These are phyloP conservation scores for Myrica gale DNA, from an alignment of 306 rosid genomes.

Conservation along the genomic window DNA sequence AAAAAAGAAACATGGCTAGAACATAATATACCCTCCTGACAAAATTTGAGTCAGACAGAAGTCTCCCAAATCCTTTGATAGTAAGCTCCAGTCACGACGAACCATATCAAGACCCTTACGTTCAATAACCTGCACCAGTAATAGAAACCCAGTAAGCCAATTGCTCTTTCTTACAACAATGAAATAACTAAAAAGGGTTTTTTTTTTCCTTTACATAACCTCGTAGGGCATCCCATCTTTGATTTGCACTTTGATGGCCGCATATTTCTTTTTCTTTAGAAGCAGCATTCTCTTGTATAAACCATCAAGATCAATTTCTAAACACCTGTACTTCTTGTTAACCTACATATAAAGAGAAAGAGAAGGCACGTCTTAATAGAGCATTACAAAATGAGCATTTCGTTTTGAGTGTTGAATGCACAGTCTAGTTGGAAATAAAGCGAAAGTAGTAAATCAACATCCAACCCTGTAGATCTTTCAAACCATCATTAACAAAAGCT, in stretches of 20 bases:
- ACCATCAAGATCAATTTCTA: conserved; percentile 96
- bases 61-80: conserved; percentile 92
- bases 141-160: conserved; percentile 19
- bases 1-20: background rate
- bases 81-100: conserved; percentile 94
- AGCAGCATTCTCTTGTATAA: conserved; percentile 96
- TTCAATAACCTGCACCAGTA: conserved; percentile 68
- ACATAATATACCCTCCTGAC: conserved; percentile 79
- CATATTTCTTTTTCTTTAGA: conserved; percentile 94
- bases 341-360: conserved; percentile 52
- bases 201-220: conserved; percentile 39
- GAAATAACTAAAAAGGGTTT: conserved; percentile 6
- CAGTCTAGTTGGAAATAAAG: conserved; percentile 2
- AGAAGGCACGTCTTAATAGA: conserved; percentile 23
- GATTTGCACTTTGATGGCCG: conserved; percentile 81
- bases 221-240: conserved; percentile 69
- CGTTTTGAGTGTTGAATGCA: conserved; percentile 2
- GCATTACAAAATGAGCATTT: conserved; percentile 20
- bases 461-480: background rate
- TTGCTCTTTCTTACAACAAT: conserved; percentile 23
- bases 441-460: background rate
- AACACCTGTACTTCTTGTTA: conserved; percentile 83
- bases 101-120: conserved; percentile 99
- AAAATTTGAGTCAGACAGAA: conserved; percentile 88
- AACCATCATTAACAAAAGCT: background rate